Conservation (phyloP, 441 rosid genomes). For the Aquilaria agallochum region DNA sequence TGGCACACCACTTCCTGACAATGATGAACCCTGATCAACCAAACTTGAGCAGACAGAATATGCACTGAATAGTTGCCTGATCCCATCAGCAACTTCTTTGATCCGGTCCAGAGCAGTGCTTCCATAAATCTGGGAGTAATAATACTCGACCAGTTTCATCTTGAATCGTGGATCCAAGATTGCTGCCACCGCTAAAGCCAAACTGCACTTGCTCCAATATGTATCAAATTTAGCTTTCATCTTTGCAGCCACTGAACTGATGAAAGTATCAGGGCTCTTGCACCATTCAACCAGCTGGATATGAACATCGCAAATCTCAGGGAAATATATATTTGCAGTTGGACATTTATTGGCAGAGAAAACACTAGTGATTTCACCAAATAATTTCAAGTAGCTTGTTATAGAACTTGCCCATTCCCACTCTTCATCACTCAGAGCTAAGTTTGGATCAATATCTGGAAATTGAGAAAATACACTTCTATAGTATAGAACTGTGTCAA, state of each 20-base stretch:
- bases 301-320: constrained; percentile 81
- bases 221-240: constrained; percentile 82
- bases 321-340: constrained; percentile 80
- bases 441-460: constrained; percentile 61
- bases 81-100: constrained; percentile 82
- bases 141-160: constrained; percentile 95
- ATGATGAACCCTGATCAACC: constrained; percentile 76
- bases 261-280: constrained; percentile 66
- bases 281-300: constrained; percentile 91
- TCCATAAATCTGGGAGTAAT: constrained; percentile 89
- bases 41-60: constrained; percentile 75
- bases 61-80: constrained; percentile 78
- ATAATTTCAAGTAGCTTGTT: constrained; percentile 54
- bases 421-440: constrained; percentile 62
- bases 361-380: constrained; percentile 55
- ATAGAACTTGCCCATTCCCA: constrained; percentile 76
- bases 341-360: constrained; percentile 58
- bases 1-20: constrained; percentile 70
- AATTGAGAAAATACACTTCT: constrained; percentile 54
- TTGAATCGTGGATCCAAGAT: constrained; percentile 93
- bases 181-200: constrained; percentile 88
- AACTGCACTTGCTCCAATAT: constrained; percentile 91
- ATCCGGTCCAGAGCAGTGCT: constrained; percentile 86
- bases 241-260: constrained; percentile 56
- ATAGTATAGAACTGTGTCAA: constrained; percentile 68